Conservation (phyloP, 2,329 filamentous ascomycete species). For the Epichloe baconii region DNA sequence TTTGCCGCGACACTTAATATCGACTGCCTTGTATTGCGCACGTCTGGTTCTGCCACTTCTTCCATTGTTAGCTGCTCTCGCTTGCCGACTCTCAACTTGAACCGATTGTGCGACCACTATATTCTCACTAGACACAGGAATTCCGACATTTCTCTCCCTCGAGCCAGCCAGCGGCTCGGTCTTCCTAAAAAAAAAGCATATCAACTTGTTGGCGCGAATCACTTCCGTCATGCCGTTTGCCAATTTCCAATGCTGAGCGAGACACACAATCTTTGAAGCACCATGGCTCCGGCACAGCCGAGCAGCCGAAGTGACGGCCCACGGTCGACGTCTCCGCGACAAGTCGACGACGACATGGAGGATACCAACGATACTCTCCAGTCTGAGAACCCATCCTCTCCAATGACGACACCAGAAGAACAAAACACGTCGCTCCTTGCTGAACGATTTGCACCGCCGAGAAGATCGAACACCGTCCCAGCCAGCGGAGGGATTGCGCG, state of each 20-base stretch:
- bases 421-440: background rate
- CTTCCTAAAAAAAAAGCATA: too few relatives aligned
- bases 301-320: constrained; percentile 8
- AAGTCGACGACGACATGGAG: constrained; percentile 6
- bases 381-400: background rate
- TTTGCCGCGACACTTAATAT: background rate
- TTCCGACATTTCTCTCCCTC: too few relatives aligned
- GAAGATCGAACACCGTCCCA: constrained; percentile 6
- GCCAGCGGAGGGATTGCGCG: background rate
- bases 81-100: too few relatives aligned
- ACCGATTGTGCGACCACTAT: too few relatives aligned
- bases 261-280: constrained; percentile 5
- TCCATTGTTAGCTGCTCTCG: too few relatives aligned
- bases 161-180: too few relatives aligned
- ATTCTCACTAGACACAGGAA: too few relatives aligned
- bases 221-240: background rate
- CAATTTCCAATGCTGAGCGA: constrained; percentile 14
- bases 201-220: background rate
- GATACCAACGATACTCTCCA: background rate
- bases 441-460: background rate
- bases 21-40: too few relatives aligned
- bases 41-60: too few relatives aligned
- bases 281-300: constrained; percentile 13
- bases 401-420: background rate
- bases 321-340: constrained; percentile 5